Evolutionary conservation across 2,329 filamentous ascomycete genomes (phyloP), one percentile per base, ranked within the genome.

Genomic region (Didymella glomerata): DNA sequence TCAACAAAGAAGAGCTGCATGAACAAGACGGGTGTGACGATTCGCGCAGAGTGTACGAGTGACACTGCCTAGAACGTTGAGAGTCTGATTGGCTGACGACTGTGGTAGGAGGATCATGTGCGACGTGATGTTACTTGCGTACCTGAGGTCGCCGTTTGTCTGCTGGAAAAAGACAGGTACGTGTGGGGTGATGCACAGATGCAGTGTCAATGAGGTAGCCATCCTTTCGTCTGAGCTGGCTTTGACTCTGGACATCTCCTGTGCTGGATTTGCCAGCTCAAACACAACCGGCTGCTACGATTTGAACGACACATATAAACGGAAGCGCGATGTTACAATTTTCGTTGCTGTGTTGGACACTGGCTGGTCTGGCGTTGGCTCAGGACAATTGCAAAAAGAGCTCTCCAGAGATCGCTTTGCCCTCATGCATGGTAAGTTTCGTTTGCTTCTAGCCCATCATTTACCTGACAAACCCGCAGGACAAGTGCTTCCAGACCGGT

Each of bases 391-490:
- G 48, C 28, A 8, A 11, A 2, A 16, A 7, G 2, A 9, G 27
- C 2, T 32, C 22, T 20, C 22, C 44, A 2, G 14, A 32, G 45
- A 32, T 45, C 18, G 52, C 14, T 4, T 24, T 53, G 55, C 49
- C 55, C 9, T 22, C 45, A 11, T 58, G 44, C 49, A 58, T 44
- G 36, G 49, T 53, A 40, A 5, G 44, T 13, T 41, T 9, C 5
- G 0, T 14, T 14, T 18, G 20, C 27, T 28, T 42, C 20, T 16
- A 9, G 4, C 6, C 4, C n/a, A 14, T 9, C 22, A 11, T 13
- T 20, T 3, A 4, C 3, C 54, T 57, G 18, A 53, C n/a, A 13
- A 0, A 6, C 2, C 22, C 5, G 32, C 16, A 53, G 44, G 34
- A 48, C 11, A 3, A 28, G 4, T 57, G 48, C 13, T 48, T 57